Evolutionary conservation across 2,329 filamentous ascomycete species (phyloP).

Genomic region (Alternaria gansuensis): DNA sequence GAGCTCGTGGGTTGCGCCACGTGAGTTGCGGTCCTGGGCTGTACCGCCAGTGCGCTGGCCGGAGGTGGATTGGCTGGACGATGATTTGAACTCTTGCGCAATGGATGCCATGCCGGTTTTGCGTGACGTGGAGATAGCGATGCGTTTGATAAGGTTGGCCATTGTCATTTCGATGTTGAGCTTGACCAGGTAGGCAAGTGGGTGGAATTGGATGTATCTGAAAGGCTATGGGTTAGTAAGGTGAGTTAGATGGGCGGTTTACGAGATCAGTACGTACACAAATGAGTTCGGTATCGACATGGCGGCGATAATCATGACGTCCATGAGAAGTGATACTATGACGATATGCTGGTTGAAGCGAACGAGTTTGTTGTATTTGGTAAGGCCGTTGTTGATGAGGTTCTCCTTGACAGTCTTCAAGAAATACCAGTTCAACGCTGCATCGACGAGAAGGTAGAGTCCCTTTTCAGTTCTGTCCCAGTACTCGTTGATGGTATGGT

Average conservation of each 20-base stretch:
- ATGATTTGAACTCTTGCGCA: constrained; percentile 44
- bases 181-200: constrained; percentile 61
- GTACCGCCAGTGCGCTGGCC: constrained; percentile 20
- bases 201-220: constrained; percentile 61
- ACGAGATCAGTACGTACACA: constrained; percentile 45
- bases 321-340: constrained; percentile 61
- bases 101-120: constrained; percentile 40
- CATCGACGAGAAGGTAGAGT: constrained; percentile 51
- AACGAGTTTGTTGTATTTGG: constrained; percentile 62
- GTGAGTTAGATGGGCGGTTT: background rate
- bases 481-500: constrained; percentile 49
- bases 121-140: constrained; percentile 45
- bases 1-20: constrained; percentile 39
- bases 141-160: constrained; percentile 59
- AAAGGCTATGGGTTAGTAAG: constrained; percentile 1
- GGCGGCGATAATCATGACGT: constrained; percentile 58
- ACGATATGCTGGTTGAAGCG: constrained; percentile 63
- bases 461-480: constrained; percentile 54
- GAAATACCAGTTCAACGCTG: constrained; percentile 53
- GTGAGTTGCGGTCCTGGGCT: constrained; percentile 9
- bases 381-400: constrained; percentile 59
- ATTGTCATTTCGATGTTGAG: constrained; percentile 64
- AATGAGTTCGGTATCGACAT: constrained; percentile 60
- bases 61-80: constrained; percentile 35
- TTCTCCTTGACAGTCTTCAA: constrained; percentile 57